Percentiles rank a stretch among this genome's conserved stretches.
These are phyloP conservation scores for Quillaja saponaria DNA, from an alignment of 306 rosid species.

Conservation along the genomic window DNA sequence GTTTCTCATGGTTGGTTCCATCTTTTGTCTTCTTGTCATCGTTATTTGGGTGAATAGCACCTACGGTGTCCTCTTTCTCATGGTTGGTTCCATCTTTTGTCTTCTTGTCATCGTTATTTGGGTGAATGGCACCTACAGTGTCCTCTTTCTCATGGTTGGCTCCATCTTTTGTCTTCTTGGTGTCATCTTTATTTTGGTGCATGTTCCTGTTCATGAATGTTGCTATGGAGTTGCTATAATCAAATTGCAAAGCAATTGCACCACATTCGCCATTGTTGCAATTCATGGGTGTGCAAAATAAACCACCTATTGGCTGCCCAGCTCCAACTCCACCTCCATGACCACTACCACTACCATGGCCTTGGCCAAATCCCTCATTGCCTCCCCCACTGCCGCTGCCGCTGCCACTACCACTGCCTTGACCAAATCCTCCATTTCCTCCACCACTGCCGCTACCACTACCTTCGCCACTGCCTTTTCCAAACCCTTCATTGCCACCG, in stretches of 20 bases:
- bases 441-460: neutral
- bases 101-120: too few species aligned
- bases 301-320: neutral
- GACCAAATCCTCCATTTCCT: neutral
- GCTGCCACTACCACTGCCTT: too few species aligned
- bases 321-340: neutral
- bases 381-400: neutral
- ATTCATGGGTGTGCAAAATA: slow-evolving; percentile 20
- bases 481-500: neutral
- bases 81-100: slow-evolving; percentile 10
- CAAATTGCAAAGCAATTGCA: neutral
- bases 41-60: too few species aligned
- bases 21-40: neutral
- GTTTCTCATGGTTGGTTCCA: neutral
- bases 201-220: neutral
- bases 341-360: neutral
- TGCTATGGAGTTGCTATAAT: slow-evolving; percentile 6
- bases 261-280: slow-evolving; percentile 24
- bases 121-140: neutral
- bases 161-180: neutral
- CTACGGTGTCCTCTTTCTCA: neutral
- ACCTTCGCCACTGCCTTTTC: neutral
- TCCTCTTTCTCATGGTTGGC: neutral
- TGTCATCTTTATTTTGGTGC: neutral
- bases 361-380: neutral